These are phyloP conservation scores for Colletotrichum sp. DNA, from an alignment of 2,329 filamentous ascomycete genomes.

Conservation along the genomic window DNA sequence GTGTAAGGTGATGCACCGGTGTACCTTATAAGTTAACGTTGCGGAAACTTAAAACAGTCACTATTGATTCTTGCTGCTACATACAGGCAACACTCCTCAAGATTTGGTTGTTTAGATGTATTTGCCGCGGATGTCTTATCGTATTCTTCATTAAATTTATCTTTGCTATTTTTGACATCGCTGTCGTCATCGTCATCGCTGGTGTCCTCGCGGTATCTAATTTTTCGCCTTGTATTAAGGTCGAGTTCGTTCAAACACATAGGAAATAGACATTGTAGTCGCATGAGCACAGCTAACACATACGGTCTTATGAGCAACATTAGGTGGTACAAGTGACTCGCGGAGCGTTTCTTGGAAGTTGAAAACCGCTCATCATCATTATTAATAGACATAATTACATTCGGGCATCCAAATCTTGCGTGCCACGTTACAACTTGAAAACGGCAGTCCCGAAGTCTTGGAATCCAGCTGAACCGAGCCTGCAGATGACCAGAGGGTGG, in stretches of 20 bases:
- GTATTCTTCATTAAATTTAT: neutral
- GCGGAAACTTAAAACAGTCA: neutral
- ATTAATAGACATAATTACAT: neutral
- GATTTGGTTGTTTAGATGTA: neutral
- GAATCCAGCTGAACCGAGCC: neutral
- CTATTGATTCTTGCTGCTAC: neutral
- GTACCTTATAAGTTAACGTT: neutral
- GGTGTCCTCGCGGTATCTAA: neutral
- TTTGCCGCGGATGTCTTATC: neutral
- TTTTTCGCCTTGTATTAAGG: neutral
- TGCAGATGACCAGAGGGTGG: neutral
- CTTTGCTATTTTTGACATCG: neutral
- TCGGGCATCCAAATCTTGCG: neutral
- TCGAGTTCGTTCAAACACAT: rapidly evolving
- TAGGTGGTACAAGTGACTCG: neutral
- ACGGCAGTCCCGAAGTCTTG: neutral
- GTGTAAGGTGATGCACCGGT: neutral
- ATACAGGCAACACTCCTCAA: neutral
- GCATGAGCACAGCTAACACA: neutral
- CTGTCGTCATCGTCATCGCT: neutral
- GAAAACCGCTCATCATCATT: neutral
- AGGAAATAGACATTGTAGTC: neutral
- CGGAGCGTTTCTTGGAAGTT: neutral
- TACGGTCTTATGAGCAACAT: neutral
- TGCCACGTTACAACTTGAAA: neutral